Evolutionary conservation across 768 basidiomycete species (phyloP).

Genomic region (Mycena vulgaris): DNA sequence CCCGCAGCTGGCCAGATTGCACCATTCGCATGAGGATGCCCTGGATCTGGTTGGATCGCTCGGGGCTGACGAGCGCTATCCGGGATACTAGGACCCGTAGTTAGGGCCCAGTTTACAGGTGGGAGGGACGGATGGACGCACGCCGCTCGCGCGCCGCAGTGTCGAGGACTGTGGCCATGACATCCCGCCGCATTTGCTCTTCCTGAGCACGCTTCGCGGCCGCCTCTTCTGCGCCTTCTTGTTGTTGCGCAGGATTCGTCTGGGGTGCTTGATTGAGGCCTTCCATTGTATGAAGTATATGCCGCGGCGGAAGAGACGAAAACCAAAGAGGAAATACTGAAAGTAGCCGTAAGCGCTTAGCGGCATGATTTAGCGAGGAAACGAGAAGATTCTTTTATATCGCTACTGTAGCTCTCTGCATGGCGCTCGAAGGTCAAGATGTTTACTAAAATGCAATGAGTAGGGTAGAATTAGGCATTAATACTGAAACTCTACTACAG

Average conservation of each 20-base stretch:
- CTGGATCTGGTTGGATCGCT: constrained; percentile 87
- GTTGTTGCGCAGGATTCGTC: constrained; percentile 29
- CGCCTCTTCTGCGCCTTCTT: constrained; percentile 60
- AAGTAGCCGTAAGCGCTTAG: no score
- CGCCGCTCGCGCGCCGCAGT: constrained; percentile 85
- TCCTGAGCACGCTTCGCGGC: constrained; percentile 73
- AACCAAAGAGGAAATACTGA: constrained; percentile 6
- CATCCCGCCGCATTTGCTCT: constrained; percentile 82
- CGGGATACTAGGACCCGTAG: constrained; percentile 74
- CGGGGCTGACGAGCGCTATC: constrained; percentile 89
- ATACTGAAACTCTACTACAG: constrained; percentile 34
- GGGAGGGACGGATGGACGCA: constrained; percentile 54
- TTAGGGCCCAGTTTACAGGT: background rate
- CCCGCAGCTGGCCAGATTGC: constrained; percentile 85
- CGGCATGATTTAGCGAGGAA: no score
- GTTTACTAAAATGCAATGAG: no score
- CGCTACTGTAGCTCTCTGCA: no score
- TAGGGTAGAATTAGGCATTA: constrained; percentile 28
- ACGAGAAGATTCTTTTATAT: no score
- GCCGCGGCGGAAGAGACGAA: background rate
- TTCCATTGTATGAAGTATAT: constrained; percentile 6
- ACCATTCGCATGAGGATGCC: constrained; percentile 85
- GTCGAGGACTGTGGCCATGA: constrained; percentile 86
- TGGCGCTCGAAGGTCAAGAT: no score
- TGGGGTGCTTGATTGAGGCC: constrained; percentile 9